These are phyloP conservation scores for Kazachstania africana DNA, from an alignment of 805 yeast species.

Conservation along the genomic window DNA sequence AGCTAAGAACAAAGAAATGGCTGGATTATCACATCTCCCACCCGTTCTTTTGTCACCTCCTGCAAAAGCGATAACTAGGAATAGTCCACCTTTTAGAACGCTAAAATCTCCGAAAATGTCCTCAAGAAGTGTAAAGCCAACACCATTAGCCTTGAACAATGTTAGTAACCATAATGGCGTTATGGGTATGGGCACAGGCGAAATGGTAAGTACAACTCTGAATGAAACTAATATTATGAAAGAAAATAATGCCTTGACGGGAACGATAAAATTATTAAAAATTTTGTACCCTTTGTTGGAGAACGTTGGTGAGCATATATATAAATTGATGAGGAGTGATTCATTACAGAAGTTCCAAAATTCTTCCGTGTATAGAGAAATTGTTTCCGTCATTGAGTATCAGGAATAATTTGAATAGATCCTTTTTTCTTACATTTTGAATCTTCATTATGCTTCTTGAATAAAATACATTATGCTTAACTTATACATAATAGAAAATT, in stretches of 20 bases:
- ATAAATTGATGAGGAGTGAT: slow-evolving; percentile 56
- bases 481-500: no score
- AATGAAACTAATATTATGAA: background rate
- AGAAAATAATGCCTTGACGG: slow-evolving; percentile 1
- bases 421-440: no score
- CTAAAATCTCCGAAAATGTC: background rate
- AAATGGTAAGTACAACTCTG: background rate
- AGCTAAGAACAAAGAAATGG: no score
- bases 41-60: background rate
- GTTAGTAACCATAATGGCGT: background rate
- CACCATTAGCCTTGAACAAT: slow-evolving; percentile 1
- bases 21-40: background rate
- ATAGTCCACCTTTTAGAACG: background rate
- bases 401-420: no score
- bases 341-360: slow-evolving; percentile 58
- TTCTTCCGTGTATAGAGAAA: slow-evolving; percentile 30
- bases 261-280: slow-evolving; percentile 28
- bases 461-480: no score
- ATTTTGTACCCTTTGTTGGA: slow-evolving; percentile 34
- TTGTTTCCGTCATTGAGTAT: slow-evolving; percentile 5
- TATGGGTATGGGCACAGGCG: no score
- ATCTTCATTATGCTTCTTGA: no score
- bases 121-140: slow-evolving; percentile 2
- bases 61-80: background rate
- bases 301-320: slow-evolving; percentile 38